Conservation (phyloP, 2,329 filamentous ascomycete genomes). For the Zalaria sp. region DNA sequence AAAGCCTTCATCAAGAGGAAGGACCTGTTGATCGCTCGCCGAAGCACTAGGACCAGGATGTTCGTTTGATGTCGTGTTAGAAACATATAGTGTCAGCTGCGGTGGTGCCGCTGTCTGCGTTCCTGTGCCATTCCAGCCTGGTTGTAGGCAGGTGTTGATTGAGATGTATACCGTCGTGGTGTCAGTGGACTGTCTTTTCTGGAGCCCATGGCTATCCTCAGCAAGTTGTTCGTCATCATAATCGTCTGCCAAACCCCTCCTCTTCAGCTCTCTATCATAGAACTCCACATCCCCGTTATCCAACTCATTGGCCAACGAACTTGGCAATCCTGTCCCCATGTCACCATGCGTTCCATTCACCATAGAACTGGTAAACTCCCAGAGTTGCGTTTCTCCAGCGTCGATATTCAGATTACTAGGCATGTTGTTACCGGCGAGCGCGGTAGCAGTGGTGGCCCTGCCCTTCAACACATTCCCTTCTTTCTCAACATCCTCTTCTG, state of each 20-base stretch:
- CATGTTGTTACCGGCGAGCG: constrained; percentile 46
- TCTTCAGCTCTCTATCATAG: constrained; percentile 1
- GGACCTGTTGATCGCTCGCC: constrained; percentile 21
- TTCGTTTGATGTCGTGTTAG: constrained; percentile 45
- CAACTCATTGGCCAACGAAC: constrained; percentile 5
- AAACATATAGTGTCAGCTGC: constrained; percentile 68
- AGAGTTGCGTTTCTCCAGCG: constrained; percentile 48
- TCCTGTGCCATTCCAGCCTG: constrained; percentile 38
- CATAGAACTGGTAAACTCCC: constrained; percentile 45
- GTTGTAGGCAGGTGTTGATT: constrained; percentile 74
- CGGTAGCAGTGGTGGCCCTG: constrained; percentile 10
- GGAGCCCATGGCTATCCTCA: not conserved
- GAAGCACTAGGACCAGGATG: constrained; percentile 47
- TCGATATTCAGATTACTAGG: constrained; percentile 45
- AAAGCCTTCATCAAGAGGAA: constrained; percentile 53
- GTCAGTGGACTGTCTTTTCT: constrained; percentile 10
- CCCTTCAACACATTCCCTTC: constrained; percentile 31
- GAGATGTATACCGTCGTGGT: constrained; percentile 57
- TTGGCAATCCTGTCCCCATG: constrained; percentile 15
- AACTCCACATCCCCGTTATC: constrained; percentile 2
- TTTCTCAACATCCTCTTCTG: constrained; percentile 28
- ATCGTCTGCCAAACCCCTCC: constrained; percentile 1
- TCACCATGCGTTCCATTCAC: constrained; percentile 31
- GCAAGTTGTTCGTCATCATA: constrained; percentile 3
- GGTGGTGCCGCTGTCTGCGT: constrained; percentile 32